Evolutionary conservation across 768 basidiomycete genomes (phyloP), one percentile per base, ranked within the genome.

Genomic region (Candolleomyces aberdarensis): DNA sequence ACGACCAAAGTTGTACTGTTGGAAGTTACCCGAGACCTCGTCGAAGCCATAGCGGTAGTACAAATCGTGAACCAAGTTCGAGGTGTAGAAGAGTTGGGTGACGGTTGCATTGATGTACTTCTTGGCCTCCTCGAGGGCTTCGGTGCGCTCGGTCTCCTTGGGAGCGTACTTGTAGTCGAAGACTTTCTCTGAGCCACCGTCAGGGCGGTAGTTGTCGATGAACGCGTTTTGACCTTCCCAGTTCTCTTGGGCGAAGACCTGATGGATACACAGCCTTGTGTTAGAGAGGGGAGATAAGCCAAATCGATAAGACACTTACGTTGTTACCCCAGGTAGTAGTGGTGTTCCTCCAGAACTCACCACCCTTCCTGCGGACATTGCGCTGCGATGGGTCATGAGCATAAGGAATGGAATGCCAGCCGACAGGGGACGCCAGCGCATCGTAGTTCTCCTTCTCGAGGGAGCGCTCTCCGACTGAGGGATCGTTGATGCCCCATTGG

Each of bases 191-290:
- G 68, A 61, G 51, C 87, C 86, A 53, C 73, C 91, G 59, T 86
- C 81, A 0, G 96, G 95, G 57, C 96, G 91, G 69, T 86, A 86
- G 75, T 97, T 97, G 67, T 78, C 60, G 20, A 87, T 70, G 80
- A 80, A 94, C 2, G 65, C 57, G 65, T 86, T 87, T 68, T 75
- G 80, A 40, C 92, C 92, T 57, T 87, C 84, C 87, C 90, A 93
- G 72, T 96, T 92, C 83, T 98, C 96, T 65, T 98, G 96, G 0
- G 95, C 92, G 66, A 95, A 94, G 61, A 94, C 85, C 82, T 88
- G 56, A 20, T n/a, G n/a, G 49, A 15, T 58, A 0, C 36, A 36
- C 36, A 36, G 36, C 36, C 36, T 36, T 36, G 36, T 36, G 36
- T 39, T 41, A n/a, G n/a, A 17, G 5, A 62, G 15, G 46, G 50